Base-by-base conservation (phyloP, 495 filamentous ascomycete genomes). In the Haplographium delicatum region DNA sequence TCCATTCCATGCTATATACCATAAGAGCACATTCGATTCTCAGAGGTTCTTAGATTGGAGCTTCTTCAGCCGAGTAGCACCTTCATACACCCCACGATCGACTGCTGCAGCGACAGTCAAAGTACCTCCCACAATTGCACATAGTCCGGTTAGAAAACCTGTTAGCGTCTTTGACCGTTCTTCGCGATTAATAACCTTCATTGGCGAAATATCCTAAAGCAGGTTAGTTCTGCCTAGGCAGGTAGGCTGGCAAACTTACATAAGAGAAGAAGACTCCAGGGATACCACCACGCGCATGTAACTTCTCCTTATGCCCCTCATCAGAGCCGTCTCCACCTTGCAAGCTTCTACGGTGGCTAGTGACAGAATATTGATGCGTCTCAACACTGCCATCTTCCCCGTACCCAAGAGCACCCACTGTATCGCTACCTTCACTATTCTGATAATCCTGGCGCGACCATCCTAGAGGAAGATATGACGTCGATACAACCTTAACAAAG, bases 131-230 rank as follows among this genome's bases (percentile, higher is more conserved):
- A 99, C 84, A 42, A 96, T 84, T 18, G 93, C 91, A 63, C 93
- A 97, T 5, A 97, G 80, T 39, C 94, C 93, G 1, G 91, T 89
- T 35, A 99, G 61, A 72, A 99, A 97, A 4, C 86, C 85, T 1
- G 86, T 79, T 66, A 97, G 91, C 13, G 83, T 81, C 72, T 96
- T 96, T 15, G 81, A 70, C 16, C 88, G 81, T 53, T 85, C 85
- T 72, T 99, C 93, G 33, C 89, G 82, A 73, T 97, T 99, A 71
- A 99, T 86, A 35, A 99, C 94, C 69, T 97, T 99, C 94, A 99
- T 97, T 24, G 93, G 93, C 2, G 93, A 97, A 69, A 99, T 97
- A 64, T 99, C 93, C 84, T 89, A 51, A 24, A 18, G 5, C 10
- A 11, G 8, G 9, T 53, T 43, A 55, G 44, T 23, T 38, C 40